phyloP scores from a whole-genome alignment of 176 grass and related monocot genomes.

The Saccharum spontaneum region DNA sequence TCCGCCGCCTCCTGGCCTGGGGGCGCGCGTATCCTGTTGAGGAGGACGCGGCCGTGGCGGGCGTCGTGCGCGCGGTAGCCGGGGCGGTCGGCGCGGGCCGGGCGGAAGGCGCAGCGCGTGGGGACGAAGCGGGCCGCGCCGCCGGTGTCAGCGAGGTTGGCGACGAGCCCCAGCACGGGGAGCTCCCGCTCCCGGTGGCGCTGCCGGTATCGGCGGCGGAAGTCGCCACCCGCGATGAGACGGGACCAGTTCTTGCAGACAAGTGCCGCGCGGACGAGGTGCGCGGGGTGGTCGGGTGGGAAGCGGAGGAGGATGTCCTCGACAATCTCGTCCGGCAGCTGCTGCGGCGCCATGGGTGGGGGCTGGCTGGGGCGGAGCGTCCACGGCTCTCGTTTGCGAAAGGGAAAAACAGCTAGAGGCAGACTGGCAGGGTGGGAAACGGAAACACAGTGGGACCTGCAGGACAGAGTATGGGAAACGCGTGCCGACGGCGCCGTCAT shows the following conservation, averaged over 20 bases:
- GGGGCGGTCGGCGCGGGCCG: not conserved
- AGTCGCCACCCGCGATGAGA: not conserved
- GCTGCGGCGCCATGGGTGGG: not conserved
- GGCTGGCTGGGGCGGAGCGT: not conserved
- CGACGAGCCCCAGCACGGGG: not conserved
- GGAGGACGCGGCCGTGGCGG: conserved; percentile 28
- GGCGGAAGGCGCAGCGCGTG: not conserved
- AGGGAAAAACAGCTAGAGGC: no score
- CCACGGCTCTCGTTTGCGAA: no score
- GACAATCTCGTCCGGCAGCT: not conserved
- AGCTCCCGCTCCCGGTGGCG: not conserved
- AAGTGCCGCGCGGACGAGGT: not conserved
- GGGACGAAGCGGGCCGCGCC: not conserved
- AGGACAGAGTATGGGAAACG: no score
- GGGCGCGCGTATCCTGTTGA: not conserved
- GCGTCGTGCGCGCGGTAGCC: not conserved
- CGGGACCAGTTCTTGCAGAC: not conserved
- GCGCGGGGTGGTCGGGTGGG: not conserved
- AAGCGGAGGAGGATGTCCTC: not conserved
- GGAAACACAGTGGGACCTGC: no score
- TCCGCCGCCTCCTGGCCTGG: not conserved
- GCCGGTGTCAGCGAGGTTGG: not conserved
- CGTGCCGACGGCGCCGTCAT: not conserved
- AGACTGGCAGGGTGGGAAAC: no score
- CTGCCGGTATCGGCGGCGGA: not conserved